These are phyloP conservation scores for Fomitopsis betulina DNA, from an alignment of 1,284 basidiomycete species.

Conservation along the genomic window DNA sequence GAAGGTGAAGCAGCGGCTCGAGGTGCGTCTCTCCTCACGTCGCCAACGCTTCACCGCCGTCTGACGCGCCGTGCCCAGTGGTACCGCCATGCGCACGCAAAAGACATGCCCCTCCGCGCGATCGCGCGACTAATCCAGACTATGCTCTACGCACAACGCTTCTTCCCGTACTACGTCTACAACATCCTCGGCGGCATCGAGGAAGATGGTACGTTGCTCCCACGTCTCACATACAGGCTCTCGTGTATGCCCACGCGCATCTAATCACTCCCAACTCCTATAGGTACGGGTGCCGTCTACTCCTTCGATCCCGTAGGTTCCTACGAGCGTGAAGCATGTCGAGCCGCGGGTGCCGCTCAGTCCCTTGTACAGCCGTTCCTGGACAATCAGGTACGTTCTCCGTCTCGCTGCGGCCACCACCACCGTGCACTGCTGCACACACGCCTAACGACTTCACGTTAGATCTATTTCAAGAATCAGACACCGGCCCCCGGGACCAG, in stretches of 20 bases:
- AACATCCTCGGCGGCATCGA: conserved; percentile 94
- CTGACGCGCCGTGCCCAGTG: conserved; percentile 47
- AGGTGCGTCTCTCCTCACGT: conserved; percentile 46
- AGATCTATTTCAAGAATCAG: conserved; percentile 98
- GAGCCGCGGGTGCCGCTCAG: conserved; percentile 90
- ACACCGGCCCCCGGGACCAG: conserved; percentile 57
- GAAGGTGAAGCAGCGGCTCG: conserved; percentile 87
- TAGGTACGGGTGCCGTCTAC: conserved; percentile 92
- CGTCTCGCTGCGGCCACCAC: conserved; percentile 1
- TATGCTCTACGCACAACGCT: conserved; percentile 90
- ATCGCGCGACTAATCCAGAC: conserved; percentile 94
- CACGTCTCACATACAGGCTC: conserved; percentile 2
- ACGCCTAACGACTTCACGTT: conserved; percentile 6
- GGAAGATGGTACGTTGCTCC: conserved; percentile 73
- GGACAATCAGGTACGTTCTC: conserved; percentile 80
- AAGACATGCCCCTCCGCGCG: conserved; percentile 88
- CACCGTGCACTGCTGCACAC: conserved; percentile 8
- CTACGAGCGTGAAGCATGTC: conserved; percentile 92
- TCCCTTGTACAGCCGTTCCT: conserved; percentile 91
- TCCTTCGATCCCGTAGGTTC: conserved; percentile 96
- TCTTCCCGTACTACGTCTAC: conserved; percentile 97
- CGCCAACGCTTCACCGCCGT: not conserved
- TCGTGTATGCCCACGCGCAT: not conserved
- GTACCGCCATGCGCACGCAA: conserved; percentile 92
- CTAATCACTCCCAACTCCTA: not conserved